Conservation (phyloP, 202 grass and related monocot genomes). For the Cymbopogon flexuosus region DNA sequence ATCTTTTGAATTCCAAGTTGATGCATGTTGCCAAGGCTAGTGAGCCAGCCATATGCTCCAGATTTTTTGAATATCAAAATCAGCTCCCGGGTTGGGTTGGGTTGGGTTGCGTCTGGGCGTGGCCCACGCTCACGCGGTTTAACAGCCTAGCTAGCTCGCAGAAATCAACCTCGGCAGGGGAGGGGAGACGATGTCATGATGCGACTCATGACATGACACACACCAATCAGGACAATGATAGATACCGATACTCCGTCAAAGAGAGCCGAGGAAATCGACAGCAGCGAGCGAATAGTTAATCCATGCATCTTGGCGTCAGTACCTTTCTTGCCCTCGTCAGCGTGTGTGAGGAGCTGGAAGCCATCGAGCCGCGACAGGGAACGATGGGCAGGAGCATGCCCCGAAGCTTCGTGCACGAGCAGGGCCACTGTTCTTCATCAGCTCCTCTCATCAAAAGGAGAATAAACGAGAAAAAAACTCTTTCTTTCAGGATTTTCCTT, state of each 20-base stretch:
- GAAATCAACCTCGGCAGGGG: background rate
- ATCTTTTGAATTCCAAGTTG: background rate
- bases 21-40: background rate
- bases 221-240: slow-evolving; percentile 3
- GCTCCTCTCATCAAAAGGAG: background rate
- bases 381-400: slow-evolving; percentile 25
- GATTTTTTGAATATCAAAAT: background rate
- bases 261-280: slow-evolving; percentile 9
- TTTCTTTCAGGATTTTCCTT: background rate
- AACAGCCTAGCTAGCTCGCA: slow-evolving; percentile 51
- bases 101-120: slow-evolving; percentile 7
- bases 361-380: slow-evolving; percentile 21
- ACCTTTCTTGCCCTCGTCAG: slow-evolving; percentile 33
- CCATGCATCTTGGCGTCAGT: background rate
- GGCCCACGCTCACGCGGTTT: slow-evolving; percentile 58
- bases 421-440: background rate
- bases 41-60: background rate
- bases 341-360: slow-evolving; percentile 32
- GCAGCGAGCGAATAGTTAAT: background rate
- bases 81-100: background rate
- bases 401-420: slow-evolving; percentile 33
- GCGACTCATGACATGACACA: background rate
- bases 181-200: slow-evolving; percentile 13
- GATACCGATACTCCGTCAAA: too few relatives aligned
- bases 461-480: background rate